These are phyloP conservation scores for Eimeria sp. DNA, from an alignment of 169 alveolate genomes.

Conservation along the genomic window DNA sequence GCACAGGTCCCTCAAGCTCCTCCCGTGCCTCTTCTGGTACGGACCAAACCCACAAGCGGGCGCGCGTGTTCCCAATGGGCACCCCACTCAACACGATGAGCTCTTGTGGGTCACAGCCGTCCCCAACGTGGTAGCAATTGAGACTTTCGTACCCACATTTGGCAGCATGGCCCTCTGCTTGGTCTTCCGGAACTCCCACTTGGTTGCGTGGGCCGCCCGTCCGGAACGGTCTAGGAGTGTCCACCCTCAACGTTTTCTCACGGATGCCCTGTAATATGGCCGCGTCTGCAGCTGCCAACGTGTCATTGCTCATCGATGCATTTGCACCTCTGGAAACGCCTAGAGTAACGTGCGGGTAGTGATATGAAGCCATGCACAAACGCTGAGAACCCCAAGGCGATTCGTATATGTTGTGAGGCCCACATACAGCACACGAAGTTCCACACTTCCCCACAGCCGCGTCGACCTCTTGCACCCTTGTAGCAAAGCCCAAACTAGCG, in stretches of 20 bases:
- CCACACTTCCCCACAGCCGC: slow-evolving; percentile 7
- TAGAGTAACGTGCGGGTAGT: slow-evolving; percentile 55
- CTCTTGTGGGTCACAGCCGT: slow-evolving; percentile 48
- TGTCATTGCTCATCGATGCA: slow-evolving; percentile 49
- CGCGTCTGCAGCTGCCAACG: slow-evolving; percentile 43
- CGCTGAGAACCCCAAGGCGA: not conserved
- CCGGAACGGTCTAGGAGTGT: slow-evolving; percentile 30
- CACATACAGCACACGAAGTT: slow-evolving; percentile 26
- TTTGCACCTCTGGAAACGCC: not conserved
- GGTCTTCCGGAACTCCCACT: not conserved
- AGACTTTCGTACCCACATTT: not conserved
- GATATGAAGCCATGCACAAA: slow-evolving; percentile 60
- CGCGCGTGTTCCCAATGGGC: not conserved
- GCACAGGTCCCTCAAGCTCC: slow-evolving; percentile 43
- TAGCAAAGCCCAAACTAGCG: not conserved
- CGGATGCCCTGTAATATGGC: slow-evolving; percentile 34
- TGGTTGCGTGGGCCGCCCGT: slow-evolving; percentile 22
- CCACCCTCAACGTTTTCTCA: not conserved
- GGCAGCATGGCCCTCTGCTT: not conserved
- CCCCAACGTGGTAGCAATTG: slow-evolving; percentile 2
- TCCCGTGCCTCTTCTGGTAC: slow-evolving; percentile 14
- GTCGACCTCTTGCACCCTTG: not conserved
- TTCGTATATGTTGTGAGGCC: slow-evolving; percentile 5
- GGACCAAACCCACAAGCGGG: slow-evolving; percentile 61
- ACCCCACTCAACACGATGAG: slow-evolving; percentile 36